A percentile compares a stretch with the other conserved stretches of the same genome.
These are phyloP conservation scores for Perkinsus chesapeaki DNA, from an alignment of 169 alveolate species.

Conservation along the genomic window DNA sequence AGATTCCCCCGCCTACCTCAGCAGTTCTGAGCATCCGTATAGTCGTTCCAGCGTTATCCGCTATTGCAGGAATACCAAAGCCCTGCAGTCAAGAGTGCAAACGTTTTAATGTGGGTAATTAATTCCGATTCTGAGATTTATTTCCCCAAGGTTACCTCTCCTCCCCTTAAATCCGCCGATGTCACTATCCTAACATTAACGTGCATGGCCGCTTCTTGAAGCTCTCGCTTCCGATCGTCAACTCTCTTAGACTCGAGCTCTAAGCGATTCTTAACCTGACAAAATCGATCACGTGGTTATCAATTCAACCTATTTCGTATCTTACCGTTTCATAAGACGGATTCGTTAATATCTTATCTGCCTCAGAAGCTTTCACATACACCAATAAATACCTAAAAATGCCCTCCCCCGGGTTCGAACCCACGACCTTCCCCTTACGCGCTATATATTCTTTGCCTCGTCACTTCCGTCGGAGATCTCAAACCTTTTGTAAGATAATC, in stretches of 20 bases:
- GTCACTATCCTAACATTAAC: neutral
- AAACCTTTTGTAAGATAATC: constrained; percentile 46
- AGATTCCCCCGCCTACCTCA: neutral
- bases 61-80: neutral
- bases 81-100: neutral
- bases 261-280: neutral
- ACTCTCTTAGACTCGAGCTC: neutral
- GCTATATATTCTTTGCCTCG: constrained; percentile 60
- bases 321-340: constrained; percentile 39
- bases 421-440: constrained; percentile 54
- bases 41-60: neutral
- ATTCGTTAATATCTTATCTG: constrained; percentile 49
- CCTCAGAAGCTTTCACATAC: constrained; percentile 75
- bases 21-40: neutral
- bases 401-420: constrained; percentile 14
- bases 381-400: constrained; percentile 63
- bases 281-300: neutral
- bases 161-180: neutral
- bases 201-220: neutral
- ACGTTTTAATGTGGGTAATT: neutral
- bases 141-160: neutral
- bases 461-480: constrained; percentile 18
- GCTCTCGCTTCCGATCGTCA: neutral
- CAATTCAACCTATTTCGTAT: neutral
- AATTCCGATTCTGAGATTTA: neutral